Conservation (phyloP, 225 moss, liverwort and hornwort genomes). For the Straminergon stramineum region DNA sequence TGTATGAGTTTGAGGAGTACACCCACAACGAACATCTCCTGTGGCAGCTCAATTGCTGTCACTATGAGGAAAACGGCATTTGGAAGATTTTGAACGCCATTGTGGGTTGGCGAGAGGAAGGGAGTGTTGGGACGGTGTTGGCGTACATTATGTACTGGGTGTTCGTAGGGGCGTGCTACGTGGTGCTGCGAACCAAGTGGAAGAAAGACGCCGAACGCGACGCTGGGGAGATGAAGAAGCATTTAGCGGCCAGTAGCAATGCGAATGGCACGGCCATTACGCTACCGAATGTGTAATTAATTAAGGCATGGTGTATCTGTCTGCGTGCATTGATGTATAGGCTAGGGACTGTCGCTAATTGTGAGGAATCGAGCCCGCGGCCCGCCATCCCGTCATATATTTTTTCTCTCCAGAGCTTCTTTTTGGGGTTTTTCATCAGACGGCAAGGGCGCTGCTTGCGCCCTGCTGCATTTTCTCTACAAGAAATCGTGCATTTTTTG, state of each 20-base stretch:
- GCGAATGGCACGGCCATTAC: background rate
- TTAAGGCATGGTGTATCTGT: background rate
- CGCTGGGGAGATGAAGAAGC: background rate
- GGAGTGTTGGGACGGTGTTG: constrained; percentile 40
- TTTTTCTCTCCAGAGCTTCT: too few relatives aligned
- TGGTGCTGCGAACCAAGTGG: constrained; percentile 17
- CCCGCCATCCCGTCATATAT: too few relatives aligned
- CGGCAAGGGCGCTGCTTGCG: background rate
- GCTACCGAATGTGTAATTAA: background rate
- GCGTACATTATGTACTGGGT: constrained; percentile 52
- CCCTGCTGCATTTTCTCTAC: background rate
- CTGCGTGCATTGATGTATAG: background rate
- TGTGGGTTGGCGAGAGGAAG: constrained; percentile 52
- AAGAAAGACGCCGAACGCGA: constrained; percentile 22
- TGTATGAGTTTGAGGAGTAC: constrained; percentile 58
- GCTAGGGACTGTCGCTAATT: too few relatives aligned
- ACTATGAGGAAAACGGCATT: constrained; percentile 18
- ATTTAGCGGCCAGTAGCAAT: background rate
- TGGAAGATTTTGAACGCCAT: constrained; percentile 65
- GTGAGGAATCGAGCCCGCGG: background rate
- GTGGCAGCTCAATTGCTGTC: constrained; percentile 43
- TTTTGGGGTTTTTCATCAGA: background rate
- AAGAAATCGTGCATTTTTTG: background rate
- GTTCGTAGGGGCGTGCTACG: constrained; percentile 2
- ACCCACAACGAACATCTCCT: constrained; percentile 34